A percentile compares a stretch with the other conserved stretches of the same genome.
phyloP scores from a whole-genome alignment of 805 yeast genomes.

The Candida wancherniae region DNA sequence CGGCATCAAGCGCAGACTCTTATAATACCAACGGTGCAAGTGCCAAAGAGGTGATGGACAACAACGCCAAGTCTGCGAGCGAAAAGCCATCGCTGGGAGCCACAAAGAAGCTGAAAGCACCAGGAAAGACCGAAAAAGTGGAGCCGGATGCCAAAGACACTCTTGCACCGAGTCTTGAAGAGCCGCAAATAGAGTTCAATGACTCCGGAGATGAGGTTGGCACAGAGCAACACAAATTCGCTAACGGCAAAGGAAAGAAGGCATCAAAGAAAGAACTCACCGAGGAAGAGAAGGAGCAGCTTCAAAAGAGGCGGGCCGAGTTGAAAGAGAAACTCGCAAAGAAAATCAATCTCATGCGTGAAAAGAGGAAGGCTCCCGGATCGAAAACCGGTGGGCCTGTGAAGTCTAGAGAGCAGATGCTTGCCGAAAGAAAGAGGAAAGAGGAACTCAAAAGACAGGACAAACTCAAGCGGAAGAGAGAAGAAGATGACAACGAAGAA shows the following conservation, averaged over 20 bases:
- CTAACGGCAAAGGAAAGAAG: slow-evolving; percentile 7
- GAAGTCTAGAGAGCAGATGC: slow-evolving; percentile 73
- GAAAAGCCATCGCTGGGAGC: too few species aligned
- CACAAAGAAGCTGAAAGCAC: slow-evolving; percentile 42
- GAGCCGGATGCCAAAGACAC: slow-evolving; percentile 5
- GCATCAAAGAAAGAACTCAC: slow-evolving; percentile 24
- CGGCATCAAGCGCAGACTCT: slow-evolving; percentile 40
- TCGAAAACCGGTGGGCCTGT: slow-evolving; percentile 76
- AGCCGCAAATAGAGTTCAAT: slow-evolving; percentile 50
- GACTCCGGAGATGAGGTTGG: slow-evolving; percentile 61
- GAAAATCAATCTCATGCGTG: slow-evolving; percentile 65
- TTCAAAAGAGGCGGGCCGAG: slow-evolving; percentile 53
- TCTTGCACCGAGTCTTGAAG: too few species aligned
- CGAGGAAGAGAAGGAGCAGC: slow-evolving; percentile 47
- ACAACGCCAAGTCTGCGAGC: slow-evolving; percentile 53
- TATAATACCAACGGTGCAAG: slow-evolving; percentile 37
- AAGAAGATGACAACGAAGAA: slow-evolving; percentile 38
- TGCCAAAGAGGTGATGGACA: slow-evolving; percentile 59
- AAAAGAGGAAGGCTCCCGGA: slow-evolving; percentile 90
- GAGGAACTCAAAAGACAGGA: slow-evolving; percentile 44
- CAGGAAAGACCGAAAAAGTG: slow-evolving; percentile 19
- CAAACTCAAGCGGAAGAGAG: slow-evolving; percentile 36
- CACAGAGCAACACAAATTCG: slow-evolving; percentile 4
- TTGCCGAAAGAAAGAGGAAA: slow-evolving; percentile 55
- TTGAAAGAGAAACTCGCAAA: slow-evolving; percentile 75